These are phyloP conservation scores for Stephanodiscus triporus DNA, from an alignment of 108 stramenopile genomes.

Conservation along the genomic window DNA sequence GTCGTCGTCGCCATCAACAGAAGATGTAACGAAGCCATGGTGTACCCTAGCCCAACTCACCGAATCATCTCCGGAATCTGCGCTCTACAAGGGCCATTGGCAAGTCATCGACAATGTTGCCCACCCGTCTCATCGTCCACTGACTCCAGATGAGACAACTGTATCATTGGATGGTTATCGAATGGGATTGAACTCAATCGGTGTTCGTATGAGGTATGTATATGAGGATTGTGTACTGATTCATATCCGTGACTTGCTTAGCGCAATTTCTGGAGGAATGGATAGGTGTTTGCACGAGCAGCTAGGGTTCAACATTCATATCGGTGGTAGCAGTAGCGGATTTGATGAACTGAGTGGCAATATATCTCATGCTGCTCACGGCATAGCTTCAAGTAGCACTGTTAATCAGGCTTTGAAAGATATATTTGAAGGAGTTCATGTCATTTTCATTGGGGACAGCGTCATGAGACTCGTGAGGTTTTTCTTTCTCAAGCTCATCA, in stretches of 20 bases:
- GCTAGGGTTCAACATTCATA: neutral
- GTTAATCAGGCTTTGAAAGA: neutral
- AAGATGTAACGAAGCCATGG: conserved; percentile 10
- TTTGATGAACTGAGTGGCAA: neutral
- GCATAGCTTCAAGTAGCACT: neutral
- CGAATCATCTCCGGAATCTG: conserved; percentile 31
- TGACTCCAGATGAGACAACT: conserved; percentile 44
- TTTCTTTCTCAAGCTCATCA: conserved; percentile 38
- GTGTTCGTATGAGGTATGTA: conserved; percentile 58
- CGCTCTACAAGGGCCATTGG: conserved; percentile 46
- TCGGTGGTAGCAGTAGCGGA: neutral
- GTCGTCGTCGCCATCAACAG: conserved; percentile 16
- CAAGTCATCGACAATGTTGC: conserved; percentile 50
- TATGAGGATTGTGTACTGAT: conserved; percentile 46
- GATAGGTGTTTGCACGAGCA: conserved; percentile 20
- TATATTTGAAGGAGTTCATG: conserved; percentile 39
- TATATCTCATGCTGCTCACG: neutral
- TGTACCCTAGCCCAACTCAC: conserved; percentile 30
- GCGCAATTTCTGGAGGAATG: conserved; percentile 14
- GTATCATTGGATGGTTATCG: conserved; percentile 60
- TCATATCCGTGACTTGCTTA: conserved; percentile 40
- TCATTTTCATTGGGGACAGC: conserved; percentile 81
- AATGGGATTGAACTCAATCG: conserved; percentile 62
- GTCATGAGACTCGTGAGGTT: conserved; percentile 65
- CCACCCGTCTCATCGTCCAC: conserved; percentile 31